Percentiles rank a stretch among this genome's conserved stretches.
These are phyloP conservation scores for Penicillium griseofulvum DNA, from an alignment of 2,329 filamentous ascomycete species.

Conservation along the genomic window DNA sequence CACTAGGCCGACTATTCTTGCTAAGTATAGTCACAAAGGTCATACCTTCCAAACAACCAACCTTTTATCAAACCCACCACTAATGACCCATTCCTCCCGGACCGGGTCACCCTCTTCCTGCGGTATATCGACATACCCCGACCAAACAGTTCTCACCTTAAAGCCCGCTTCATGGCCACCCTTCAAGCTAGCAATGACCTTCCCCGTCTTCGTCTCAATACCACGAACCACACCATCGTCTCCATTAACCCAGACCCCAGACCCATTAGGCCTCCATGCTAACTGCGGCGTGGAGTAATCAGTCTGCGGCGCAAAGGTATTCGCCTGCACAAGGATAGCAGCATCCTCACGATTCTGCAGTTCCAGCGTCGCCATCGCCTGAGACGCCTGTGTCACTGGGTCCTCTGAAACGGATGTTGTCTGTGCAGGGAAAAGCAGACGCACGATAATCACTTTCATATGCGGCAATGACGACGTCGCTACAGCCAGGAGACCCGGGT, in stretches of 20 bases:
- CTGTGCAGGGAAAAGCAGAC: conserved; percentile 52
- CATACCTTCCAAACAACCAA: conserved; percentile 56
- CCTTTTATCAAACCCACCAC: conserved; percentile 63
- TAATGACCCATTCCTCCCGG: conserved; percentile 56
- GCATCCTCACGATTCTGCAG: conserved; percentile 58
- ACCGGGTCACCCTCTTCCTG: conserved; percentile 23
- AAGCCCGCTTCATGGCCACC: conserved; percentile 55
- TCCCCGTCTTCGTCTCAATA: conserved; percentile 58
- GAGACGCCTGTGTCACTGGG: conserved; percentile 49
- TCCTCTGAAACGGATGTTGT: conserved; percentile 10
- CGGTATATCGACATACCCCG: conserved; percentile 43
- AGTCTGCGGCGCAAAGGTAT: conserved; percentile 62
- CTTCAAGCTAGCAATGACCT: conserved; percentile 51
- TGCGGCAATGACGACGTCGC: conserved; percentile 60
- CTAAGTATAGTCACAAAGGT: neutral
- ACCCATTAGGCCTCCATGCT: conserved; percentile 61
- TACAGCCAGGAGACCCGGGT: conserved; percentile 56
- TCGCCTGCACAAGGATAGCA: conserved; percentile 59
- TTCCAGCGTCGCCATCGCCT: conserved; percentile 51
- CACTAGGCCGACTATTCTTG: too few species aligned
- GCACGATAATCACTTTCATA: conserved; percentile 62
- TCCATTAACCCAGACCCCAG: conserved; percentile 63
- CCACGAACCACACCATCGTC: conserved; percentile 63
- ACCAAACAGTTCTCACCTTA: conserved; percentile 60
- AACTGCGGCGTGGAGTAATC: conserved; percentile 62